Evolutionary conservation across 2,329 filamentous ascomycete species (phyloP).

Genomic region (Penicillium decumbens): DNA sequence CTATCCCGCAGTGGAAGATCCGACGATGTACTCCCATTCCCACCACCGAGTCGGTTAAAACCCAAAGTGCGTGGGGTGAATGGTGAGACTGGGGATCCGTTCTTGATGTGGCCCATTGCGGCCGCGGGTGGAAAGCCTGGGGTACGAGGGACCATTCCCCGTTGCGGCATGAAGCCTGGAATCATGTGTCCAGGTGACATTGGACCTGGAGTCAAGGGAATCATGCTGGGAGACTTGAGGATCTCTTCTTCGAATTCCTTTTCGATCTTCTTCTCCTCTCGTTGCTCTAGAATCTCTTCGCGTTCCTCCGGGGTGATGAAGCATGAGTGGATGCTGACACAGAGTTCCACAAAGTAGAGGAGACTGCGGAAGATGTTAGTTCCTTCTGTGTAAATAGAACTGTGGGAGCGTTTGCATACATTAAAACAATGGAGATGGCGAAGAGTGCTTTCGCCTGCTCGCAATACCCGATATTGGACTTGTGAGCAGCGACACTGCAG

Average conservation of each 20-base stretch:
- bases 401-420: conserved; percentile 37
- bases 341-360: conserved; percentile 49
- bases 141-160: conserved; percentile 18
- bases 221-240: conserved; percentile 36
- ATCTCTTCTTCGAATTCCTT: conserved; percentile 42
- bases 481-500: conserved; percentile 50
- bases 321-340: conserved; percentile 47
- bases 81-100: conserved; percentile 14
- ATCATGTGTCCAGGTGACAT: background rate
- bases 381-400: background rate
- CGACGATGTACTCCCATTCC: conserved; percentile 25
- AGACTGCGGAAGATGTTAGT: conserved; percentile 35
- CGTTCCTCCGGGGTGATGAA: conserved; percentile 41
- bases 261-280: conserved; percentile 36
- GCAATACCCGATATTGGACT: conserved; percentile 51
- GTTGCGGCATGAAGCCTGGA: conserved; percentile 14
- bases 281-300: conserved; percentile 30
- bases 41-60: conserved; percentile 39
- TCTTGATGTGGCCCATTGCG: conserved; percentile 3
- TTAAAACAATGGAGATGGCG: conserved; percentile 52
- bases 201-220: conserved; percentile 30
- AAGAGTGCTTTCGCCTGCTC: conserved; percentile 57
- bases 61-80: conserved; percentile 41
- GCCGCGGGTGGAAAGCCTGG: conserved; percentile 34
- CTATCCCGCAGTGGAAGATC: conserved; percentile 42